phyloP scores from a whole-genome alignment of 2,329 filamentous ascomycete species.

The Akanthomyces muscarius region DNA sequence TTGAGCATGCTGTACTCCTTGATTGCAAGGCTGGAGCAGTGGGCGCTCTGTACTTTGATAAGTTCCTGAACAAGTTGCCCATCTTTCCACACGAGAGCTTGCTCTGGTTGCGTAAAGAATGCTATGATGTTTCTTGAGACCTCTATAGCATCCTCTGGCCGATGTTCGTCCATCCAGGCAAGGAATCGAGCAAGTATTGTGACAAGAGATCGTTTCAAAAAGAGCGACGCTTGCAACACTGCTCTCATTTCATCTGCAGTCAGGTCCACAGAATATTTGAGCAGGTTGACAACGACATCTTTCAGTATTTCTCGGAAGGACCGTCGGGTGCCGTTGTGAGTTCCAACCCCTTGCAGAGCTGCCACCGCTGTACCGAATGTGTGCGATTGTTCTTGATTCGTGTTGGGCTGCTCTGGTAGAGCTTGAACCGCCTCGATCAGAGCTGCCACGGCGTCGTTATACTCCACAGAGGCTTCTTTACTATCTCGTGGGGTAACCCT shows the following conservation, averaged over 20 bases:
- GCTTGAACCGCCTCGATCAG: not conserved
- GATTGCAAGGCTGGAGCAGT: not conserved
- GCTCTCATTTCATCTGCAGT: not conserved
- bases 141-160: not conserved
- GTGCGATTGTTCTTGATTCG: not conserved
- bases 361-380: not conserved
- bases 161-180: not conserved
- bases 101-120: slow-evolving; percentile 3
- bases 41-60: not conserved
- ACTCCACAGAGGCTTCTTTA: not conserved
- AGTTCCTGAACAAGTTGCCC: not conserved
- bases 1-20: not conserved
- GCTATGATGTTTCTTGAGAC: not conserved
- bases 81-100: not conserved
- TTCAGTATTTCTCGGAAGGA: slow-evolving; percentile 1
- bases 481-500: not conserved
- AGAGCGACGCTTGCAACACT: slow-evolving; percentile 1
- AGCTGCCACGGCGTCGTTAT: slow-evolving; percentile 1
- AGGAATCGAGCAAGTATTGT: slow-evolving; percentile 1
- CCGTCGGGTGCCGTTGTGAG: not conserved
- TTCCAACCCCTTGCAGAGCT: not conserved
- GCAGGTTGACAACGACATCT: not conserved
- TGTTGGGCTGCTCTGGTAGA: not conserved
- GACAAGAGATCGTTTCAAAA: not conserved
- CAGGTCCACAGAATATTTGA: not conserved